phyloP scores from a whole-genome alignment of 257 asterid genomes.

The Petunia axillaris region DNA sequence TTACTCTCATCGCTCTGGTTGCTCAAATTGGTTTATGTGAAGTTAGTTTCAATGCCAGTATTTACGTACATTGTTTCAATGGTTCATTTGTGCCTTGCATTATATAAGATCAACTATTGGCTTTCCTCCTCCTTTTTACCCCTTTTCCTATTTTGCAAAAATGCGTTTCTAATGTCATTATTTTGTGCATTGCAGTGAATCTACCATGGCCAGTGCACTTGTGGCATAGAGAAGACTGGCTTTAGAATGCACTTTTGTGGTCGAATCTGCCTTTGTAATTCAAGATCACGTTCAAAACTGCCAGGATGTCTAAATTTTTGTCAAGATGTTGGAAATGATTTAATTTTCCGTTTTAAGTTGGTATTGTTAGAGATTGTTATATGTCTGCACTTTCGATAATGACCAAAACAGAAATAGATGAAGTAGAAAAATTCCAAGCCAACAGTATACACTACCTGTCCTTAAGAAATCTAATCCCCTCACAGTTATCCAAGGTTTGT shows the following conservation, averaged over 20 bases:
- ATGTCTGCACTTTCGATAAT: no score
- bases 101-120: neutral
- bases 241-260: neutral
- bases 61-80: neutral
- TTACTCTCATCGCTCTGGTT: neutral
- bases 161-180: neutral
- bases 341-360: neutral
- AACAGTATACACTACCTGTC: no score
- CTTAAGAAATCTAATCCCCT: no score
- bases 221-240: conserved; percentile 18
- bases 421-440: no score
- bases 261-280: neutral
- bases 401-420: no score
- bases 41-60: neutral
- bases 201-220: conserved; percentile 21
- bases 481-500: no score
- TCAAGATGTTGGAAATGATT: neutral
- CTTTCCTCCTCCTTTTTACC: neutral
- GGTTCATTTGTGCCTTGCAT: neutral
- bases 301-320: neutral
- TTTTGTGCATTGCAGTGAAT: conserved; percentile 17
- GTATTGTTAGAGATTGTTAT: no score
- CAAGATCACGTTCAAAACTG: neutral
- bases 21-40: neutral
- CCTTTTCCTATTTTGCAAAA: neutral